Conservation (phyloP, 805 yeast genomes). For the Gaillardinia entomophila region DNA sequence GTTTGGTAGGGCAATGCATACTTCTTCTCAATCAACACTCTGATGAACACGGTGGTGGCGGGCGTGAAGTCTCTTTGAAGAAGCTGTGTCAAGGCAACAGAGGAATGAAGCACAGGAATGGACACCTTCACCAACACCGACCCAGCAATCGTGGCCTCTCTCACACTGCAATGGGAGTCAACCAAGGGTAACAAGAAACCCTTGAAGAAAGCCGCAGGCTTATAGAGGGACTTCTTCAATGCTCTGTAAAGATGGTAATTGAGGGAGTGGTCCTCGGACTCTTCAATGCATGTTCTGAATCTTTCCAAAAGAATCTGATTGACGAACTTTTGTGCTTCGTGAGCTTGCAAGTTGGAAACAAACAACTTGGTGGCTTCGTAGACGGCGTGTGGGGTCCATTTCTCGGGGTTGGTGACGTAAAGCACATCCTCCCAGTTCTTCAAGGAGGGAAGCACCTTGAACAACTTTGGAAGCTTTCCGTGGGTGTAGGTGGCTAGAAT, state of each 20-base stretch:
- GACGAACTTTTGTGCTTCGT: constrained; percentile 83
- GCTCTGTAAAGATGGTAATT: constrained; percentile 93
- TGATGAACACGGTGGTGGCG: constrained; percentile 83
- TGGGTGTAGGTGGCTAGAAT: constrained; percentile 85
- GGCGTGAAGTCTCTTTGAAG: constrained; percentile 78
- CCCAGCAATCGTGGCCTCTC: constrained; percentile 94
- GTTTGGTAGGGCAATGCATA: constrained; percentile 97
- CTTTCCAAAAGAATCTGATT: constrained; percentile 62
- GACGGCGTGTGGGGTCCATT: constrained; percentile 93
- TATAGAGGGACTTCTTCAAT: constrained; percentile 85
- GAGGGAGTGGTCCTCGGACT: constrained; percentile 67
- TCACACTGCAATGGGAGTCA: constrained; percentile 79
- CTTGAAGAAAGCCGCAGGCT: constrained; percentile 96
- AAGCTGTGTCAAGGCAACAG: constrained; percentile 87
- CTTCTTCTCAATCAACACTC: constrained; percentile 85
- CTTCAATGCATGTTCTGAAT: constrained; percentile 66
- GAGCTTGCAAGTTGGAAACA: constrained; percentile 82
- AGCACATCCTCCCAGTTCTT: constrained; percentile 94
- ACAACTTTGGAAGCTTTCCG: constrained; percentile 94
- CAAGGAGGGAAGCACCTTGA: constrained; percentile 89
- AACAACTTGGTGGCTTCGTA: constrained; percentile 93
- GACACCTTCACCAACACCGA: constrained; percentile 86
- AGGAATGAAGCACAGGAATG: constrained; percentile 90
- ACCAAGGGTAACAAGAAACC: constrained; percentile 91
- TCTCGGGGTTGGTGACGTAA: constrained; percentile 85